Evolutionary conservation across 164 flowering plant species (phyloP).

Genomic region (Kingdonia uniflora): DNA sequence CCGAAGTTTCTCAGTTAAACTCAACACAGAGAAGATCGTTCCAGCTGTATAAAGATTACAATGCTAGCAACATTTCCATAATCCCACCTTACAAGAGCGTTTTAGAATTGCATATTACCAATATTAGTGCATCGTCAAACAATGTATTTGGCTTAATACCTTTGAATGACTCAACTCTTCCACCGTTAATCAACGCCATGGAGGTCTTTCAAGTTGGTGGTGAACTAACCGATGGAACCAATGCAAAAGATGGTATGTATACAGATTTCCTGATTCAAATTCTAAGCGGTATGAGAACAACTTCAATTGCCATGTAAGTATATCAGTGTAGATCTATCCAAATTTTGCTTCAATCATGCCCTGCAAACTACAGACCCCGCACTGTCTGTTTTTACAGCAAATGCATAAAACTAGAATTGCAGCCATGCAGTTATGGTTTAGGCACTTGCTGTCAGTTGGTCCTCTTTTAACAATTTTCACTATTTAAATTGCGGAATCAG

Average conservation of each 20-base stretch:
- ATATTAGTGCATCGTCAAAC: constrained; percentile 14
- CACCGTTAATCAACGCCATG: constrained; percentile 42
- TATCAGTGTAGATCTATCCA: not conserved
- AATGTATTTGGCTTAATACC: constrained; percentile 17
- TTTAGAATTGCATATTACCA: constrained; percentile 4
- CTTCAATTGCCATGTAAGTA: too few relatives aligned
- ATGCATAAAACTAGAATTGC: too few relatives aligned
- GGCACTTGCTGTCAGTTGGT: too few relatives aligned
- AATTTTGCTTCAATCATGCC: too few relatives aligned
- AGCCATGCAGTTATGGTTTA: too few relatives aligned
- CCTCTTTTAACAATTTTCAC: too few relatives aligned
- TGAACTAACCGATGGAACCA: constrained; percentile 20
- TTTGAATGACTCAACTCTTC: constrained; percentile 23
- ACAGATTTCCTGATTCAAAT: too few relatives aligned
- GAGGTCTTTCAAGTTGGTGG: constrained; percentile 23
- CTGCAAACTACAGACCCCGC: too few relatives aligned
- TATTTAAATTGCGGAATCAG: too few relatives aligned
- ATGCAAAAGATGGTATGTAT: constrained; percentile 29
- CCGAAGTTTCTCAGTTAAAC: constrained; percentile 11
- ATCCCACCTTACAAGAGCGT: constrained; percentile 23
- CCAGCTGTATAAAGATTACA: not conserved
- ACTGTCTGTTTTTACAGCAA: too few relatives aligned
- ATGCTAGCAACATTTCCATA: constrained; percentile 8
- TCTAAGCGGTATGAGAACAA: too few relatives aligned
- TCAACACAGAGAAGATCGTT: constrained; percentile 9